Evolutionary conservation across 2,329 filamentous ascomycete genomes (phyloP).

Genomic region (Neoascochyta sp.): DNA sequence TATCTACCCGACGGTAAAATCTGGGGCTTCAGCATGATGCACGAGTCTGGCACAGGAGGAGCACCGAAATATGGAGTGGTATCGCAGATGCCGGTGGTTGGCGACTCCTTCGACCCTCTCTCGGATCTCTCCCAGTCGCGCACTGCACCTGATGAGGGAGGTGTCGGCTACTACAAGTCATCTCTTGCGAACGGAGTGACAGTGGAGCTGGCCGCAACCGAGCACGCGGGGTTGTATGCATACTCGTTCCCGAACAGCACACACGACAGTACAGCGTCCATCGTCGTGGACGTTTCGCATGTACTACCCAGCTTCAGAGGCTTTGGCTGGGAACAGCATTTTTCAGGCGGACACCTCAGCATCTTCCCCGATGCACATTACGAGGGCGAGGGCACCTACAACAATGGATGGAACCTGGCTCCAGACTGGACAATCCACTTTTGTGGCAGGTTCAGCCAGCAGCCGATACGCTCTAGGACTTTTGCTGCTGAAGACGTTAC

Average conservation of each 20-base stretch:
- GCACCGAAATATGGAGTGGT: conserved; percentile 37
- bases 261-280: conserved; percentile 34
- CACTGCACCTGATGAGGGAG: conserved; percentile 49
- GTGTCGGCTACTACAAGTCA: conserved; percentile 61
- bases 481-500: conserved; percentile 30
- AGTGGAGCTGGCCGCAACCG: conserved; percentile 57
- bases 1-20: conserved; percentile 32
- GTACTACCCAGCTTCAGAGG: conserved; percentile 59
- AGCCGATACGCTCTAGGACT: conserved; percentile 24
- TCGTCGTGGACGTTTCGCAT: conserved; percentile 64
- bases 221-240: conserved; percentile 56
- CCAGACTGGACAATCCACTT: conserved; percentile 62
- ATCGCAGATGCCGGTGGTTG: conserved; percentile 34
- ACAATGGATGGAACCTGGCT: conserved; percentile 64
- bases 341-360: conserved; percentile 57
- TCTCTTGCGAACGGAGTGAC: conserved; percentile 52
- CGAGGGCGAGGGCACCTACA: conserved; percentile 58
- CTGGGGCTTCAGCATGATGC: conserved; percentile 37
- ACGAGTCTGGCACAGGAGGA: conserved; percentile 35
- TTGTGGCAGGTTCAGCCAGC: conserved; percentile 57
- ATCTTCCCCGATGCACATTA: conserved; percentile 54
- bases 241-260: conserved; percentile 53
- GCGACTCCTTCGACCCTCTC: conserved; percentile 49
- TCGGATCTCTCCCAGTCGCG: conserved; percentile 54
- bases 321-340: conserved; percentile 59